Base-by-base conservation (phyloP, 495 filamentous ascomycete species). In the Barbatosphaeria neglecta region DNA sequence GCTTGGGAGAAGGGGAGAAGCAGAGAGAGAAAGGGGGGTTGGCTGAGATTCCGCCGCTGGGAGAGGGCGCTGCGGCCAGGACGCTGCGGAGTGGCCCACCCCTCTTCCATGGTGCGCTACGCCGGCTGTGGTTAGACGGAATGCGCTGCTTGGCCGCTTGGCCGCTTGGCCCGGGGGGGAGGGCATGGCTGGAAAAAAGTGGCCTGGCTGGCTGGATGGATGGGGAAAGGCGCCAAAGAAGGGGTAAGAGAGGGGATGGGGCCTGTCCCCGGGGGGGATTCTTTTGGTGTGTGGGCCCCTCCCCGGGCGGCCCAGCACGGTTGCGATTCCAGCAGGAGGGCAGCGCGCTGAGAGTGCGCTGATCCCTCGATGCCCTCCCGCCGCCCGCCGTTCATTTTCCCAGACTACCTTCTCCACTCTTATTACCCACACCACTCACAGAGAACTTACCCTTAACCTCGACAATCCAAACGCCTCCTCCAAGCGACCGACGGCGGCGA, bases 361-460 rank as follows among this genome's bases (percentile, higher is more conserved):
- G 22, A 41, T 41, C 39, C 22, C 13, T 22, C 13, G 18, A 41
- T 41, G 20, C 39, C 39, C 20, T 41, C 39, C 18, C 43, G 28
- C 43, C 43, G 16, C 16, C 25, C 17, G n/a, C n/a, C n/a, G n/a
- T 35, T 33, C 43, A 45, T 33, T 33, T 22, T 37, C 43, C 43
- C 17, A n/a, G 15, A 42, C 39, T n/a, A 6, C 19, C 13, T 39
- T 41, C 39, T 41, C 39, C 39, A 41, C 39, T 41, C 39, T 35
- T 45, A 45, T 45, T 37, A 45, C 43, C 43, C 43, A 45, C 39
- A 41, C 39, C 43, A 45, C 25, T 17, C 18, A 44, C 16, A 35
- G 18, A 22, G 20, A 41, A 11, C 43, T 37, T 46, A 16, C 35
- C 22, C 17, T 38, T 46, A 18, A 33, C 16, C 31, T n/a, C n/a